These are phyloP conservation scores for Rutstroemia sydowiana DNA, from an alignment of 2,329 filamentous ascomycete species.

Conservation along the genomic window DNA sequence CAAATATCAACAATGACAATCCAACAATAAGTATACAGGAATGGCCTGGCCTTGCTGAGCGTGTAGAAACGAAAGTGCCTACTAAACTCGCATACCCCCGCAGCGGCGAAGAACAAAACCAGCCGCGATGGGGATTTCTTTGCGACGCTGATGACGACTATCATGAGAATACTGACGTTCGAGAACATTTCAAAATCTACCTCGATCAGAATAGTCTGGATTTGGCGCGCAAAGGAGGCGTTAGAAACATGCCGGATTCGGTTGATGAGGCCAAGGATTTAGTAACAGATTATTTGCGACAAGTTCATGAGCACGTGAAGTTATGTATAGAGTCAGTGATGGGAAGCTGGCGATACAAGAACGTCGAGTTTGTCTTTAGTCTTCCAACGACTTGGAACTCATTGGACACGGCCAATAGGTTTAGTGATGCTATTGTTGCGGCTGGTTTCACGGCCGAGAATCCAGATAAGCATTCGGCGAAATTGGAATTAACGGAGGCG, in stretches of 20 bases:
- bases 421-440: conserved; percentile 24
- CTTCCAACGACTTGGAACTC: conserved; percentile 37
- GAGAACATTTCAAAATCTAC: conserved; percentile 8
- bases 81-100: conserved; percentile 1
- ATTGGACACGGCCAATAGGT: conserved; percentile 30
- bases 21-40: conserved; percentile 3
- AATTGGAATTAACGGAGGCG: conserved; percentile 44
- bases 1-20: conserved; percentile 1
- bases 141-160: conserved; percentile 6
- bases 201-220: not conserved
- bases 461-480: conserved; percentile 31
- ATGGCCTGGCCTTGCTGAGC: conserved; percentile 1
- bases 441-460: conserved; percentile 27
- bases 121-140: not conserved
- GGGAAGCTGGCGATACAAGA: conserved; percentile 34
- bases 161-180: not conserved
- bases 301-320: not conserved
- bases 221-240: not conserved
- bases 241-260: conserved; percentile 1
- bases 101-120: not conserved
- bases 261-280: conserved; percentile 2
- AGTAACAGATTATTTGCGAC: not conserved
- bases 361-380: conserved; percentile 35
- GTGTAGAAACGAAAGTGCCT: conserved; percentile 1
- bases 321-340: conserved; percentile 36